Evolutionary conservation across 192 early-diverging fungal genomes (phyloP).

Genomic region (Backusella tuberculispora): DNA sequence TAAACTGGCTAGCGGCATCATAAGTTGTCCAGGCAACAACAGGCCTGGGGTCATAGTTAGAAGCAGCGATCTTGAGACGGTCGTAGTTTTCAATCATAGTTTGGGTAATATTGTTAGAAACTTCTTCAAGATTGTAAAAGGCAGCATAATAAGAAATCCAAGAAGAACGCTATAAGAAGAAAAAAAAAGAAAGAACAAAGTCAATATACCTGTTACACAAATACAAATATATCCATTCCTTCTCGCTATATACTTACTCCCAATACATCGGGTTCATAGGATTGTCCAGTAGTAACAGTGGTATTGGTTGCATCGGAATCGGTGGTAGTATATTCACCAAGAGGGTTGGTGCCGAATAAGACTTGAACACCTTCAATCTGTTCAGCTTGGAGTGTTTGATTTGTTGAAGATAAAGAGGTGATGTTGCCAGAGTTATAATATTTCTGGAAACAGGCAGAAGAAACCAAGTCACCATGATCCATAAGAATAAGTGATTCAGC

Average conservation of each 20-base stretch:
- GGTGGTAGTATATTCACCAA: background rate
- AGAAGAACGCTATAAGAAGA: slow-evolving; percentile 49
- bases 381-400: slow-evolving; percentile 50
- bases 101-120: slow-evolving; percentile 49
- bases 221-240: background rate
- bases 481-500: slow-evolving; percentile 42
- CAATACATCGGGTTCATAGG: slow-evolving; percentile 51
- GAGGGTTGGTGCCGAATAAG: slow-evolving; percentile 43
- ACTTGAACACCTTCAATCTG: slow-evolving; percentile 54
- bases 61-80: slow-evolving; percentile 50
- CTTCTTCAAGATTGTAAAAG: slow-evolving; percentile 66
- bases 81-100: slow-evolving; percentile 63
- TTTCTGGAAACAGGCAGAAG: slow-evolving; percentile 56
- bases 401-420: slow-evolving; percentile 41
- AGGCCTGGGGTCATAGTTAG: slow-evolving; percentile 36
- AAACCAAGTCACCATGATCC: slow-evolving; percentile 41
- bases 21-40: slow-evolving; percentile 69
- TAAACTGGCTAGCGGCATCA: slow-evolving; percentile 60
- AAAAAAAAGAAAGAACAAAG: background rate
- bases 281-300: slow-evolving; percentile 51
- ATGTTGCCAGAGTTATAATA: slow-evolving; percentile 29
- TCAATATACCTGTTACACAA: background rate
- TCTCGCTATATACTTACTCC: slow-evolving; percentile 43
- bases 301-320: slow-evolving; percentile 41
- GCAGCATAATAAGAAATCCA: slow-evolving; percentile 64